Conservation (phyloP, 2,329 filamentous ascomycete genomes). For the Aureobasidium sp. region DNA sequence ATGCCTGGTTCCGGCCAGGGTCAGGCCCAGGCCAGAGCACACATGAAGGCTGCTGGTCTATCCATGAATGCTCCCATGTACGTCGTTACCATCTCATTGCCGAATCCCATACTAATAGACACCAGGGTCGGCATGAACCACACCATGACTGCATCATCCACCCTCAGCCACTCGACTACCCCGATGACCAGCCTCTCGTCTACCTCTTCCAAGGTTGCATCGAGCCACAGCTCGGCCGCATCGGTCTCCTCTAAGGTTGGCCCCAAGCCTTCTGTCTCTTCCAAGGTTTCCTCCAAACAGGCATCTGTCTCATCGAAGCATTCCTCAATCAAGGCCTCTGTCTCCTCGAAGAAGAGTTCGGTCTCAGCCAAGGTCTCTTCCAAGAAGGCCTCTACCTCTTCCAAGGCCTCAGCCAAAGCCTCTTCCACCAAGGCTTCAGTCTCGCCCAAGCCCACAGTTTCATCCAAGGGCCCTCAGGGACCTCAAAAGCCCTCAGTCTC, state of each 20-base stretch:
- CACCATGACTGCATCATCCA: constrained; percentile 4
- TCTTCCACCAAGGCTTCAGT: too few relatives aligned
- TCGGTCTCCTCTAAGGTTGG: not conserved
- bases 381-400: too few relatives aligned
- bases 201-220: not conserved
- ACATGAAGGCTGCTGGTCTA: not conserved
- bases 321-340: not conserved
- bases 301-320: not conserved
- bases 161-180: not conserved
- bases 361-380: too few relatives aligned
- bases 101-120: too few relatives aligned
- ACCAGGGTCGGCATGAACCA: not conserved
- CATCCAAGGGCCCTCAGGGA: too few relatives aligned
- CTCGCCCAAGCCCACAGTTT: too few relatives aligned
- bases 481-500: too few relatives aligned
- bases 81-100: not conserved
- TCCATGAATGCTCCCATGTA: not conserved
- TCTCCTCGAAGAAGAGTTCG: not conserved
- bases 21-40: too few relatives aligned
- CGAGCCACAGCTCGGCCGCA: not conserved
- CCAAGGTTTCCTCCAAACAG: not conserved
- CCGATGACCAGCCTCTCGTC: not conserved
- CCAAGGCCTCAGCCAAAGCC: too few relatives aligned
- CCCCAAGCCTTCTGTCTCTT: not conserved
- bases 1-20: too few relatives aligned